Percentiles rank a stretch among this genome's conserved stretches.
phyloP scores from a whole-genome alignment of 306 rosid genomes.

The Vicia faba region DNA sequence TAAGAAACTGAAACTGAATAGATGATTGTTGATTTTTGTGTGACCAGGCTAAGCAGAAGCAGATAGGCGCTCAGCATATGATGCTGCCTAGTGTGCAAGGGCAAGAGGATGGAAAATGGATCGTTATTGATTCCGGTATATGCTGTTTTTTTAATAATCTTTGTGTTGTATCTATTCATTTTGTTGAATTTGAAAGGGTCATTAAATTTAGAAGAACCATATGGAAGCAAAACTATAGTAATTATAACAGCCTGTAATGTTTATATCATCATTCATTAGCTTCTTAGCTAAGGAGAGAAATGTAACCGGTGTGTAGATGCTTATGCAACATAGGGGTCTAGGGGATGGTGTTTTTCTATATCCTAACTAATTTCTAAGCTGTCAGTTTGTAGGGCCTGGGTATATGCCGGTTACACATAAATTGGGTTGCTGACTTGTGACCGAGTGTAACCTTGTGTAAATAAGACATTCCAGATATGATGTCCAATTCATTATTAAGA shows the following conservation, averaged over 20 bases:
- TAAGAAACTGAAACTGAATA: background rate
- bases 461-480: background rate
- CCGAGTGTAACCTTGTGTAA: background rate
- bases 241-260: background rate
- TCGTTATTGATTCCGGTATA: constrained; percentile 87
- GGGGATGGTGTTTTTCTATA: background rate
- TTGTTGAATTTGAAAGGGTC: constrained; percentile 12
- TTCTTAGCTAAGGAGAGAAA: background rate
- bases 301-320: constrained; percentile 4
- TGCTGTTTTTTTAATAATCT: constrained; percentile 18
- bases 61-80: constrained; percentile 64
- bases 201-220: background rate
- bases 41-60: constrained; percentile 86
- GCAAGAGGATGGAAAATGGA: constrained; percentile 86
- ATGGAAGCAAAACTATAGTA: background rate
- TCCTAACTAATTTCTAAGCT: background rate
- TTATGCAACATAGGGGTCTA: background rate
- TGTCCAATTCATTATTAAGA: background rate
- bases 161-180: constrained; percentile 5
- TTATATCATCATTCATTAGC: background rate
- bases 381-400: background rate
- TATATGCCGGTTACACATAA: background rate
- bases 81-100: constrained; percentile 90
- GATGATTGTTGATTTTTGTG: background rate
- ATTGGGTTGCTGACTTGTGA: background rate